A percentile compares a stretch with the other conserved stretches of the same genome.
Evolutionary conservation across 2,329 filamentous ascomycete species (phyloP).

Genomic region (Bisporella sp.): DNA sequence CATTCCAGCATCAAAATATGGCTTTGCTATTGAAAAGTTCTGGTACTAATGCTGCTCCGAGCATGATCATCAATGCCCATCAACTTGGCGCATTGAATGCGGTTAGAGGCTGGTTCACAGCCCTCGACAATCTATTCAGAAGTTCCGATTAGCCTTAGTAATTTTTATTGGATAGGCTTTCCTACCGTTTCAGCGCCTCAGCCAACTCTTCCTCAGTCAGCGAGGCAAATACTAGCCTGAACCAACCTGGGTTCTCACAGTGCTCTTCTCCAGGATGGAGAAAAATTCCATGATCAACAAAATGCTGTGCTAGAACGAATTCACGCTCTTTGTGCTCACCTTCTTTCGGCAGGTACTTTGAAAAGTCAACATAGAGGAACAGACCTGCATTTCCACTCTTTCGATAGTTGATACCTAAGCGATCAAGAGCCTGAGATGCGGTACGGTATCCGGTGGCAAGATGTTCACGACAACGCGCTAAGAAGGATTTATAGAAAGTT

Average conservation of each 20-base stretch:
- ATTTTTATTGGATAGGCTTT: too few relatives aligned
- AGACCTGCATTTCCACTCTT: slow-evolving; percentile 13
- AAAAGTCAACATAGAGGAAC: neutral
- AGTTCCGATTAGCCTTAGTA: too few relatives aligned
- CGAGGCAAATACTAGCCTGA: slow-evolving; percentile 11
- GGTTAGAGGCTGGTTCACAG: too few relatives aligned
- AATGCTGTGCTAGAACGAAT: slow-evolving; percentile 8
- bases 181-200: slow-evolving; percentile 12
- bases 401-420: slow-evolving; percentile 37
- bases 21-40: too few relatives aligned
- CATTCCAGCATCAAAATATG: too few relatives aligned
- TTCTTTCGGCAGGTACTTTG: slow-evolving; percentile 3
- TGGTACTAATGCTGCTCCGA: too few relatives aligned
- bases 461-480: slow-evolving; percentile 32
- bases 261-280: slow-evolving; percentile 16
- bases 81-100: too few relatives aligned
- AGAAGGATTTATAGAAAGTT: slow-evolving; percentile 37
- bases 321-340: slow-evolving; percentile 3
- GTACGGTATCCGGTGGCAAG: slow-evolving; percentile 35
- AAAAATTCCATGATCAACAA: slow-evolving; percentile 11
- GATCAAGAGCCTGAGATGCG: slow-evolving; percentile 30
- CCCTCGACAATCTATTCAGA: too few relatives aligned
- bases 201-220: slow-evolving; percentile 6
- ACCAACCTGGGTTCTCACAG: slow-evolving; percentile 7
- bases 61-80: too few relatives aligned